Conservation (phyloP, 805 yeast genomes). For the Candida oleophila region DNA sequence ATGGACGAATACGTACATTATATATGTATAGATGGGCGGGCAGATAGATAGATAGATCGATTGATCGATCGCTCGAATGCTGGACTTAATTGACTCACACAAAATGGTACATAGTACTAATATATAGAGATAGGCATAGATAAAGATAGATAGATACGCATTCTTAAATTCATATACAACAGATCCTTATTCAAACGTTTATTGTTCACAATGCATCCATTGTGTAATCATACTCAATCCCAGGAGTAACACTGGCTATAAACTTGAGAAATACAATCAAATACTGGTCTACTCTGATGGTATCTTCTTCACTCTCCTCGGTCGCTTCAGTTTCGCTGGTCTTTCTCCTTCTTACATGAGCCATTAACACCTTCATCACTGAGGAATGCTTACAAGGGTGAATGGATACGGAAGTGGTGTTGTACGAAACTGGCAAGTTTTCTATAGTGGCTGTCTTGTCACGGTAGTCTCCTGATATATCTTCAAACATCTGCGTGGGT, state of each 20-base stretch:
- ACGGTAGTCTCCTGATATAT: slow-evolving; percentile 85
- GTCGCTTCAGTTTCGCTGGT: slow-evolving; percentile 14
- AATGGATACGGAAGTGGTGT: slow-evolving; percentile 79
- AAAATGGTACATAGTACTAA: no score
- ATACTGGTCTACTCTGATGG: slow-evolving; percentile 85
- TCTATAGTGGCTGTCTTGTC: slow-evolving; percentile 97
- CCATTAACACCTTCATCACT: slow-evolving; percentile 88
- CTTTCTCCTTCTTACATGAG: slow-evolving; percentile 55
- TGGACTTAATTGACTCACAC: no score
- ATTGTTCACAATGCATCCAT: slow-evolving; percentile 75
- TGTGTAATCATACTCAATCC: slow-evolving; percentile 97
- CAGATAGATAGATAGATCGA: no score
- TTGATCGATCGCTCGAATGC: no score
- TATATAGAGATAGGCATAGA: no score
- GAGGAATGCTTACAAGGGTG: slow-evolving; percentile 96
- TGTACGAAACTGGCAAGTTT: slow-evolving; percentile 77
- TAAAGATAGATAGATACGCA: no score
- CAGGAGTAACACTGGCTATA: slow-evolving; percentile 95
- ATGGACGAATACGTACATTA: no score
- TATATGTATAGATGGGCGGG: no score
- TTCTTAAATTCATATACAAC: no score
- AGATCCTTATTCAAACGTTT: no score
- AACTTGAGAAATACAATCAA: slow-evolving; percentile 86
- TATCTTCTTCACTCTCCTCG: slow-evolving; percentile 31
- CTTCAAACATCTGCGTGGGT: slow-evolving; percentile 92